Base-by-base conservation (phyloP, 805 yeast genomes). In the Saturnispora serradocipensis region DNA sequence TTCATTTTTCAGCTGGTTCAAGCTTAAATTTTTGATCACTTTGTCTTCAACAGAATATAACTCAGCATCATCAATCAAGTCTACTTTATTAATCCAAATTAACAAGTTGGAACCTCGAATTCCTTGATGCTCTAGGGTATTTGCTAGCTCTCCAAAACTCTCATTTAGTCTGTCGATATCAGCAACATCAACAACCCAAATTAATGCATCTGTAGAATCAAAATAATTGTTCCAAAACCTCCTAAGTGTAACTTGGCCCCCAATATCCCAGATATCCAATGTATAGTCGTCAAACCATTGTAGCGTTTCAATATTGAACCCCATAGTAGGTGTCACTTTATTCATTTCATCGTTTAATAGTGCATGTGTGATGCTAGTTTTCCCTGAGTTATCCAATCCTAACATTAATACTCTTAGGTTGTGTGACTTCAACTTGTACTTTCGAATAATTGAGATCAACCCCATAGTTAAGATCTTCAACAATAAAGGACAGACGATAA, bases 141-240 rank as follows among this genome's bases (percentile, higher is more conserved):
- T 77, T 34, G 72, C 74, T 45, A 90, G 72, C 66, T 89, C 97
- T 1, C 55, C 53, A 49, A 77, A 74, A 56, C 85, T 84, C 67
- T 86, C 95, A 8, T 80, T 82, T 59, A 90, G 70, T 61, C 97
- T 75, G 32, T 74, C 77, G 44, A 70, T 64, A 67, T 89, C 96
- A 7, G 86, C 80, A 5, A 88, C 78, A 68, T 90, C 98, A 54
- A 90, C 84, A 51, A 90, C 97, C 67, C 87, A 90, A 51, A 90
- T 88, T 53, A 90, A 75, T 9, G 96, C 96, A 64, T 88, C 86
- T 4, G 97, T 88, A 38, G 96, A 96, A 11, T 95, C 86, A 69
- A 86, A 88, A 70, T 90, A 90, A 65, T 90, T 97, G 68, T 97
- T 81, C 97, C 98, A 90, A 53, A 90, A 74, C 0, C 95, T 95